Conservation (phyloP, 768 basidiomycete species). For the Amanita rubescens region DNA sequence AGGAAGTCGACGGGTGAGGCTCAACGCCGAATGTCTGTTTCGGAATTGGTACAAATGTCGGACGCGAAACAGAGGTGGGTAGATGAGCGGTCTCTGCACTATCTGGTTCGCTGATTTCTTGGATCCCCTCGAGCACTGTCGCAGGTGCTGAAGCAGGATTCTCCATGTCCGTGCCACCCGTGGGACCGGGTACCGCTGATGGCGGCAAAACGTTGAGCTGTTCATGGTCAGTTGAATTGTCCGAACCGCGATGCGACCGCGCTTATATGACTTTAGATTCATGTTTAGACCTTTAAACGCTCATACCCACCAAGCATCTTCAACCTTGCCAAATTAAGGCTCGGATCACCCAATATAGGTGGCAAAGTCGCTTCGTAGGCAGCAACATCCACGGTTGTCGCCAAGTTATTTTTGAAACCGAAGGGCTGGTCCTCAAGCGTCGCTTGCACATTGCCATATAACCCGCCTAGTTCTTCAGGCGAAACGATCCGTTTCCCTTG, state of each 20-base stretch:
- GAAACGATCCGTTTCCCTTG: neutral
- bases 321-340: neutral
- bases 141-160: neutral
- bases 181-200: neutral
- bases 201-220: neutral
- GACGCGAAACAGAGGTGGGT: constrained; percentile 15
- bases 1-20: constrained; percentile 15
- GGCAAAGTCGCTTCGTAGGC: constrained; percentile 20
- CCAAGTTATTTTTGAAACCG: constrained; percentile 17
- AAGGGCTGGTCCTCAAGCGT: constrained; percentile 21
- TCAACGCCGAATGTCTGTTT: constrained; percentile 24
- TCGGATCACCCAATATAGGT: constrained; percentile 2
- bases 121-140: neutral
- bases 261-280: neutral
- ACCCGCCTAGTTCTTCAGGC: neutral
- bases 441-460: constrained; percentile 8
- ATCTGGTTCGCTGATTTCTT: neutral
- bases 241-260: neutral
- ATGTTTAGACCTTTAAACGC: too few relatives aligned
- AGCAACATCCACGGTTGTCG: constrained; percentile 24
- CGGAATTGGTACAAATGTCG: constrained; percentile 32
- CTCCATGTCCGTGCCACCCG: neutral
- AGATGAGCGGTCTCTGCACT: too few relatives aligned
- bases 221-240: neutral
- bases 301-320: neutral